phyloP scores from a whole-genome alignment of 129 eudicot species.

The Pseudognaphalium luteoalbum region DNA sequence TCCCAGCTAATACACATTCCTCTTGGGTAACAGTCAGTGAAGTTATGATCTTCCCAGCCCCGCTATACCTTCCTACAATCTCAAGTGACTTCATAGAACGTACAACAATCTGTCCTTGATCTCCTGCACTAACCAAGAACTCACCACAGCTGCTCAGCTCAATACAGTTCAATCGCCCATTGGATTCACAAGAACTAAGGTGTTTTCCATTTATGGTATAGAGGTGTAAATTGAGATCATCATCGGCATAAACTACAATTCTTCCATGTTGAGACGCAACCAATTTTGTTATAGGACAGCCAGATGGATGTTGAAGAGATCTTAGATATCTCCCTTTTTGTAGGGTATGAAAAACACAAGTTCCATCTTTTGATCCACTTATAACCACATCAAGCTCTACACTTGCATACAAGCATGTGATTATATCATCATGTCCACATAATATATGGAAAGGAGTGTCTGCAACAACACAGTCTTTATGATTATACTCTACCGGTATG shows the following conservation, averaged over 20 bases:
- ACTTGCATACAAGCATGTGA: constrained; percentile 81
- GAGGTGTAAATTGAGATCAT: constrained; percentile 84
- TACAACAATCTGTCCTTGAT: constrained; percentile 90
- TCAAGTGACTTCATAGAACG: constrained; percentile 90
- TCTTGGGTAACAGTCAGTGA: constrained; percentile 85
- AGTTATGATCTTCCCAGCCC: constrained; percentile 75
- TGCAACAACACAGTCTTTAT: constrained; percentile 63
- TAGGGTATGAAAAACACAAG: constrained; percentile 84
- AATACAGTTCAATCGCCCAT: constrained; percentile 84
- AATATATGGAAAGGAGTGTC: constrained; percentile 89
- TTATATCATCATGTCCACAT: constrained; percentile 95
- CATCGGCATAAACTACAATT: constrained; percentile 76
- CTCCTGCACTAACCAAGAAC: constrained; percentile 94
- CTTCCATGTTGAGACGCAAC: constrained; percentile 79
- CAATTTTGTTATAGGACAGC: constrained; percentile 77
- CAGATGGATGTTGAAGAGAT: constrained; percentile 83
- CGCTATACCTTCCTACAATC: constrained; percentile 60
- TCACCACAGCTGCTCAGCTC: constrained; percentile 92
- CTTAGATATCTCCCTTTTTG: constrained; percentile 82
- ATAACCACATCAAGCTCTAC: constrained; percentile 89
- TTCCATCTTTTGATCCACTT: constrained; percentile 98
- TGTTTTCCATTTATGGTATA: constrained; percentile 86
- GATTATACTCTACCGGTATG: constrained; percentile 51
- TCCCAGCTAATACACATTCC: constrained; percentile 95
- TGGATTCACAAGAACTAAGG: constrained; percentile 70